phyloP scores from a whole-genome alignment of 2,329 filamentous ascomycete genomes.

The Fusarium aywerte region DNA sequence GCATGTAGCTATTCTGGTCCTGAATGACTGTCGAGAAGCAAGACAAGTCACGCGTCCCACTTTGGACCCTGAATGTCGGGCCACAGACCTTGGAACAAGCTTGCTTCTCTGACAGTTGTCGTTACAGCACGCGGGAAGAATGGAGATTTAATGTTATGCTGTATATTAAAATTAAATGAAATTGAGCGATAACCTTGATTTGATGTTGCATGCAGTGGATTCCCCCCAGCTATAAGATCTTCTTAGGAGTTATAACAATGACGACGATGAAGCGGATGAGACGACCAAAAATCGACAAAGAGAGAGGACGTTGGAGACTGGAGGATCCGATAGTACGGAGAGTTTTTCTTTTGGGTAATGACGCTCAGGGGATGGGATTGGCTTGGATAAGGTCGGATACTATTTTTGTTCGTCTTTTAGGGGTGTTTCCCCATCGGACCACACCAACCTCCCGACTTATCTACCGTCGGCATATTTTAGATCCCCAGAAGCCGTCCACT shows the following conservation, averaged over 20 bases:
- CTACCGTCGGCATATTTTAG: background rate
- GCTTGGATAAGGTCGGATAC: constrained; percentile 18
- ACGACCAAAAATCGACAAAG: constrained; percentile 9
- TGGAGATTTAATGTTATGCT: background rate
- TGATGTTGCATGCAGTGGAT: constrained; percentile 2
- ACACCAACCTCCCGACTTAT: constrained; percentile 18
- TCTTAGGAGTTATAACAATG: constrained; percentile 24
- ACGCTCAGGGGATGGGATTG: background rate
- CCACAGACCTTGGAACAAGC: constrained; percentile 2
- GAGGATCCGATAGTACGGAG: constrained; percentile 20
- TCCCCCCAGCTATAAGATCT: constrained; percentile 28
- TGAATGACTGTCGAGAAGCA: background rate
- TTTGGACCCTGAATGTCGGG: constrained; percentile 15
- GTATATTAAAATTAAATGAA: background rate
- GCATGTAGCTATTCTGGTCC: background rate
- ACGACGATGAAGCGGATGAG: constrained; percentile 29
- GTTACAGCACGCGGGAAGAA: constrained; percentile 13
- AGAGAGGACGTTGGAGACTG: background rate
- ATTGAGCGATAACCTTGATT: constrained; percentile 12
- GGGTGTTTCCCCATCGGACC: constrained; percentile 18
- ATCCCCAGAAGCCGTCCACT: constrained; percentile 1
- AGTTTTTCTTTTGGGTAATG: constrained; percentile 12
- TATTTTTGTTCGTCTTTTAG: constrained; percentile 29
- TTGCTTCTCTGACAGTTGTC: constrained; percentile 22
- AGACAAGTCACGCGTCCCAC: constrained; percentile 13